Evolutionary conservation across 192 early-diverging fungal species (phyloP).

Genomic region (Coemansia sp.): DNA sequence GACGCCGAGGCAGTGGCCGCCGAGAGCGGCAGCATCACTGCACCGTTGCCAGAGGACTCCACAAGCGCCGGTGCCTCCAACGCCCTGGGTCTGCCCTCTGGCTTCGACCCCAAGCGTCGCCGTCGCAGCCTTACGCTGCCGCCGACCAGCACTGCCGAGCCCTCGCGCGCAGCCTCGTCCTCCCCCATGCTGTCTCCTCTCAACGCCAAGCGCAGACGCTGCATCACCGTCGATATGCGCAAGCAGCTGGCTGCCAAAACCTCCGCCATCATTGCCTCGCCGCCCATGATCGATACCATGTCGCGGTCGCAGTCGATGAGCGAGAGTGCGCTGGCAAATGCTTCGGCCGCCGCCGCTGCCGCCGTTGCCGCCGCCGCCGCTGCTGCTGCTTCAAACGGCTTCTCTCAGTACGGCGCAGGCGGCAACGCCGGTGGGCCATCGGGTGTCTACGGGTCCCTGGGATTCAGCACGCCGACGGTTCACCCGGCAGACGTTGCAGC

Average conservation of each 20-base stretch:
- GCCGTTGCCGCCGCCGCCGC: neutral
- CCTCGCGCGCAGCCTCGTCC: slow-evolving; percentile 29
- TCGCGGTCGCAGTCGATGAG: neutral
- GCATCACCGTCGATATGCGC: slow-evolving; percentile 46
- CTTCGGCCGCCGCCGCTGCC: neutral
- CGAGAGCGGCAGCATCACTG: slow-evolving; percentile 17
- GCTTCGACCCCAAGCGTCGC: slow-evolving; percentile 29
- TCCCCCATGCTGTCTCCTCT: slow-evolving; percentile 31
- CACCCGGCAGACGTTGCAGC: slow-evolving; percentile 12
- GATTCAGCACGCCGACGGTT: slow-evolving; percentile 14
- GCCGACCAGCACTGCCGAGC: neutral
- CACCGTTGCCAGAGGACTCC: slow-evolving; percentile 17
- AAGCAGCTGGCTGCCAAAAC: slow-evolving; percentile 47
- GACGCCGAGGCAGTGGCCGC: neutral
- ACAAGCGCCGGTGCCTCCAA: neutral
- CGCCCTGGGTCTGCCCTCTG: slow-evolving; percentile 12
- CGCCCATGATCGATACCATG: slow-evolving; percentile 7
- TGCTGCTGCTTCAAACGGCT: neutral
- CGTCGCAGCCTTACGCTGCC: slow-evolving; percentile 47
- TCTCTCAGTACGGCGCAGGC: neutral
- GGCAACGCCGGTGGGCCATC: neutral
- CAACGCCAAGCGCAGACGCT: slow-evolving; percentile 46
- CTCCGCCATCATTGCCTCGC: slow-evolving; percentile 18
- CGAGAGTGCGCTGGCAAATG: neutral
- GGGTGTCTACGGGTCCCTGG: slow-evolving; percentile 25